Evolutionary conservation across 345 rosid species (phyloP).

Genomic region (Erysimum cheiranthoides): DNA sequence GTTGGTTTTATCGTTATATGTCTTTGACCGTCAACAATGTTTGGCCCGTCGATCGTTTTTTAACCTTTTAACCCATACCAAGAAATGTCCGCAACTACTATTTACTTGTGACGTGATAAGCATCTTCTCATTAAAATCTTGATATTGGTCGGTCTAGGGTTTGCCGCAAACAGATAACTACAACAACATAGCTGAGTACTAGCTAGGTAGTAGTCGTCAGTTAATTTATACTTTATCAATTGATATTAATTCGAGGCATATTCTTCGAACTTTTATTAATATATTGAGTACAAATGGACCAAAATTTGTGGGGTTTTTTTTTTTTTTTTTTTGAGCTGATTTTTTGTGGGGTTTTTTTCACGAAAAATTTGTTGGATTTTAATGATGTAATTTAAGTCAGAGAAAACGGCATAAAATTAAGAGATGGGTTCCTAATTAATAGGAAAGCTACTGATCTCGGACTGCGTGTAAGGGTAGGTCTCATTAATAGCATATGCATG

Average conservation of each 20-base stretch:
- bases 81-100: constrained; percentile 32
- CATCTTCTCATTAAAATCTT: constrained; percentile 43
- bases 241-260: not conserved
- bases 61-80: constrained; percentile 46
- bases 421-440: constrained; percentile 42
- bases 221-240: constrained; percentile 1
- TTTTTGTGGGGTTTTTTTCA: not conserved
- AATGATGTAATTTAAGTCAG: constrained; percentile 38
- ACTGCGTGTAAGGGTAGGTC: constrained; percentile 47
- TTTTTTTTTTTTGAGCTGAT: too few relatives aligned
- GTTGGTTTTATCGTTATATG: constrained; percentile 49
- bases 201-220: constrained; percentile 23
- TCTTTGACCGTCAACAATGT: constrained; percentile 52
- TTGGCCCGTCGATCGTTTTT: constrained; percentile 38
- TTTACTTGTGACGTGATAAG: constrained; percentile 43
- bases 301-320: not conserved
- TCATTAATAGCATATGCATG: constrained; percentile 46
- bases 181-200: constrained; percentile 25
- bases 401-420: constrained; percentile 32
- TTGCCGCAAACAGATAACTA: constrained; percentile 22
- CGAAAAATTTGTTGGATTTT: constrained; percentile 5
- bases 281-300: not conserved
- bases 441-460: constrained; percentile 48
- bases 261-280: not conserved
- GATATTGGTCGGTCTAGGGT: constrained; percentile 40